Conservation (phyloP, 1,284 basidiomycete genomes). For the Meripilus lineatus region DNA sequence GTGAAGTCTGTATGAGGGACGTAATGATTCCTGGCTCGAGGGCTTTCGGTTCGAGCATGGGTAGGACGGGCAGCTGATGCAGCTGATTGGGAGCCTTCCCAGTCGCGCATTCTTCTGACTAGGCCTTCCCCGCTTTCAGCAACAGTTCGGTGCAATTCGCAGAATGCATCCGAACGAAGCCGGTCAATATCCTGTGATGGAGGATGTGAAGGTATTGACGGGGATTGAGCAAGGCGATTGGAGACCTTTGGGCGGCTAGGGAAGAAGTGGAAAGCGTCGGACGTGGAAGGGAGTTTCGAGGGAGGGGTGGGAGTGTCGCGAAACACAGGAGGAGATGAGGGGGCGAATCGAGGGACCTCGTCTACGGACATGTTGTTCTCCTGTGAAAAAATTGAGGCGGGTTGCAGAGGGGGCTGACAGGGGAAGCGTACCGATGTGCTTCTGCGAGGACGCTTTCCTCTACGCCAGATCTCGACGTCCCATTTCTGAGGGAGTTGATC, state of each 20-base stretch:
- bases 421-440: slow-evolving; percentile 38
- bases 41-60: not conserved
- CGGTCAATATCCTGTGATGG: slow-evolving; percentile 35
- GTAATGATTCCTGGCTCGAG: slow-evolving; percentile 6
- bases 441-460: slow-evolving; percentile 47
- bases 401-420: slow-evolving; percentile 5
- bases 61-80: not conserved
- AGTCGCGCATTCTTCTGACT: slow-evolving; percentile 68
- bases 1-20: not conserved
- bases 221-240: slow-evolving; percentile 6
- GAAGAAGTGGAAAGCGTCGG: slow-evolving; percentile 57
- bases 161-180: slow-evolving; percentile 57
- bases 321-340: slow-evolving; percentile 13
- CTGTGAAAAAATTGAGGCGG: no score
- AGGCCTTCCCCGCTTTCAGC: slow-evolving; percentile 60
- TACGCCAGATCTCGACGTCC: slow-evolving; percentile 48
- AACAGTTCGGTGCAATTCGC: slow-evolving; percentile 57
- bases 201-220: slow-evolving; percentile 11
- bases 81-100: slow-evolving; percentile 32
- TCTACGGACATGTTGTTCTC: not conserved
- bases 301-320: slow-evolving; percentile 15
- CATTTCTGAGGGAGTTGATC: slow-evolving; percentile 35
- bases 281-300: slow-evolving; percentile 41
- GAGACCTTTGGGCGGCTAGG: slow-evolving; percentile 19
- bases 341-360: not conserved